phyloP scores from a whole-genome alignment of 1,284 basidiomycete species.

The Ustilago hordei region DNA sequence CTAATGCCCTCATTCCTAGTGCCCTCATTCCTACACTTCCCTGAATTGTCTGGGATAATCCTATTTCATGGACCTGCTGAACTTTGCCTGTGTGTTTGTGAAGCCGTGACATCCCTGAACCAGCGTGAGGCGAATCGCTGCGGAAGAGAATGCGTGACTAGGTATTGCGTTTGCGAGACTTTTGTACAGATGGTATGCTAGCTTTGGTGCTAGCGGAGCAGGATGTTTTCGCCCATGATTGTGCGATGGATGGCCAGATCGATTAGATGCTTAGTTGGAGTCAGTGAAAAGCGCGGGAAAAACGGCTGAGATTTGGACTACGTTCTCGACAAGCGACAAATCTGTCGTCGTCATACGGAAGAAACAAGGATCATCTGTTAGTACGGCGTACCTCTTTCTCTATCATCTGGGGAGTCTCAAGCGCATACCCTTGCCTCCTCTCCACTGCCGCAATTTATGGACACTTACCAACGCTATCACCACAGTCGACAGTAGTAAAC shows the following conservation, averaged over 20 bases:
- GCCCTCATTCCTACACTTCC: not conserved
- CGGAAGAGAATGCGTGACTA: not conserved
- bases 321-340: conserved; percentile 53
- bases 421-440: not conserved
- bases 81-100: not conserved
- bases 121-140: not conserved
- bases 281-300: conserved; percentile 55
- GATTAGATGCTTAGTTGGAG: conserved; percentile 13
- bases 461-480: conserved; percentile 59
- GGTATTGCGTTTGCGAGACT: conserved; percentile 1
- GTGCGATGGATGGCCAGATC: too few species aligned
- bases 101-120: not conserved
- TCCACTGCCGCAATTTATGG: not conserved
- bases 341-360: conserved; percentile 20
- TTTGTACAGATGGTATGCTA: conserved; percentile 4
- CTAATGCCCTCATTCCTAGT: conserved; percentile 10
- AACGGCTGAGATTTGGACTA: conserved; percentile 50
- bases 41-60: not conserved
- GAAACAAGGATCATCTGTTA: not conserved
- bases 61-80: not conserved
- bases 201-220: not conserved
- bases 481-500: conserved; percentile 55
- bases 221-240: not conserved
- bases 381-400: not conserved
- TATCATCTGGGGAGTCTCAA: not conserved